A percentile compares a stretch with the other conserved stretches of the same genome.
Evolutionary conservation across 163 green algal species (phyloP).

Genomic region (Scenedesmus sp.): DNA sequence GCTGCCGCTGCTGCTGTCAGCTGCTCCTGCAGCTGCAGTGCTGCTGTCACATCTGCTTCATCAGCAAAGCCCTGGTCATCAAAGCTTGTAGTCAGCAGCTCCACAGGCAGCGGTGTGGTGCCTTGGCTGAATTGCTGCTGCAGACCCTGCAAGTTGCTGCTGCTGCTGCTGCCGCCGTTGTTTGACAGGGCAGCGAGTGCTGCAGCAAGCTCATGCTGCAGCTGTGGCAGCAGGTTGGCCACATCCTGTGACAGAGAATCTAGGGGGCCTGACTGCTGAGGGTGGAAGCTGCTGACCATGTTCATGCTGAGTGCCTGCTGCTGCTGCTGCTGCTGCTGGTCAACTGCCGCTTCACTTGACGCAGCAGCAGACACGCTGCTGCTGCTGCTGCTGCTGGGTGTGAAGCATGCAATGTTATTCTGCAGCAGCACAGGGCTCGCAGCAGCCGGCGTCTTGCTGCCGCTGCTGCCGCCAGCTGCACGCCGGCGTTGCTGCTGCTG

Average conservation of each 20-base stretch:
- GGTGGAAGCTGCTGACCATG: background rate
- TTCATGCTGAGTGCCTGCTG: background rate
- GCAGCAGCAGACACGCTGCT: background rate
- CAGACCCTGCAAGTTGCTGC: background rate
- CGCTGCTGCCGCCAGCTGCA: constrained; percentile 2
- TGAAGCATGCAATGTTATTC: constrained; percentile 33
- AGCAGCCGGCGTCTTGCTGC: background rate
- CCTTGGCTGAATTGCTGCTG: background rate
- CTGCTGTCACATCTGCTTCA: constrained; percentile 6
- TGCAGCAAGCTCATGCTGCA: constrained; percentile 1
- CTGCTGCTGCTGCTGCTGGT: background rate
- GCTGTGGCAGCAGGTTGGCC: constrained; percentile 18
- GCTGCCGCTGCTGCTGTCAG: constrained; percentile 23
- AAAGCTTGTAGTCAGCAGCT: background rate
- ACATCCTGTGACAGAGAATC: background rate
- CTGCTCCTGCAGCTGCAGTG: background rate
- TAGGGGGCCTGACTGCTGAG: background rate
- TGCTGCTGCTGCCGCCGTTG: constrained; percentile 1
- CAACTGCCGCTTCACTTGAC: background rate
- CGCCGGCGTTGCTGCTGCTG: background rate
- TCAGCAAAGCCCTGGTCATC: background rate
- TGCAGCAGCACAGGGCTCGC: background rate
- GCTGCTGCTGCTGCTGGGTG: background rate
- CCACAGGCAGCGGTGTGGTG: background rate
- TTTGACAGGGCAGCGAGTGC: background rate